phyloP scores from a whole-genome alignment of 2,329 filamentous ascomycete genomes.

The Colletotrichum simmondsii region DNA sequence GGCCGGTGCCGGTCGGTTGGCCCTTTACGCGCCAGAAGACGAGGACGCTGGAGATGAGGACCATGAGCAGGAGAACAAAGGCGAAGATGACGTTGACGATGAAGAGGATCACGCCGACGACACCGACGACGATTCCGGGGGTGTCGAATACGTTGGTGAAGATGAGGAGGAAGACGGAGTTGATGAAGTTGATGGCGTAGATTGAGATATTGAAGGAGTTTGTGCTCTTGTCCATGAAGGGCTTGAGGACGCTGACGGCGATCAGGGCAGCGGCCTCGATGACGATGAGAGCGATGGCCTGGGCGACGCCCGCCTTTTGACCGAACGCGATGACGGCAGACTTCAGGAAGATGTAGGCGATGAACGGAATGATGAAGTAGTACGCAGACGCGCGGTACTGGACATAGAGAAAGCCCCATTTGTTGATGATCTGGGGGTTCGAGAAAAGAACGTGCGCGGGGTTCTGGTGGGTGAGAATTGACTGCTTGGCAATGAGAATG shows the following conservation, averaged over 20 bases:
- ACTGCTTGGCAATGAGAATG: constrained; percentile 87
- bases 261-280: constrained; percentile 86
- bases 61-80: constrained; percentile 83
- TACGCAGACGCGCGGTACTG: constrained; percentile 96
- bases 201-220: constrained; percentile 98
- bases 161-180: constrained; percentile 87
- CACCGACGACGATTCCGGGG: constrained; percentile 84
- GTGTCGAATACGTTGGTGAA: constrained; percentile 90
- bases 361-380: constrained; percentile 88
- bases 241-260: constrained; percentile 80
- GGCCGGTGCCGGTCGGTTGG: constrained; percentile 68
- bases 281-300: constrained; percentile 86
- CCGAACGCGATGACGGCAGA: constrained; percentile 87
- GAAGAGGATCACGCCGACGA: constrained; percentile 91
- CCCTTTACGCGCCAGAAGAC: constrained; percentile 90
- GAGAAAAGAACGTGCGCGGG: constrained; percentile 97
- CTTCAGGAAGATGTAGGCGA: constrained; percentile 85
- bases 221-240: constrained; percentile 99
- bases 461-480: constrained; percentile 92
- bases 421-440: constrained; percentile 90
- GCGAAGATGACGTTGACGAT: constrained; percentile 89
- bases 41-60: constrained; percentile 69
- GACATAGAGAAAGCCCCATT: constrained; percentile 98
- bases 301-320: constrained; percentile 76
- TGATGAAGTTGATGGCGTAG: constrained; percentile 88